Percentiles rank a stretch among this genome's conserved stretches.
These are phyloP conservation scores for Angomonas deanei DNA, from an alignment of 208 protist genomes.

Conservation along the genomic window DNA sequence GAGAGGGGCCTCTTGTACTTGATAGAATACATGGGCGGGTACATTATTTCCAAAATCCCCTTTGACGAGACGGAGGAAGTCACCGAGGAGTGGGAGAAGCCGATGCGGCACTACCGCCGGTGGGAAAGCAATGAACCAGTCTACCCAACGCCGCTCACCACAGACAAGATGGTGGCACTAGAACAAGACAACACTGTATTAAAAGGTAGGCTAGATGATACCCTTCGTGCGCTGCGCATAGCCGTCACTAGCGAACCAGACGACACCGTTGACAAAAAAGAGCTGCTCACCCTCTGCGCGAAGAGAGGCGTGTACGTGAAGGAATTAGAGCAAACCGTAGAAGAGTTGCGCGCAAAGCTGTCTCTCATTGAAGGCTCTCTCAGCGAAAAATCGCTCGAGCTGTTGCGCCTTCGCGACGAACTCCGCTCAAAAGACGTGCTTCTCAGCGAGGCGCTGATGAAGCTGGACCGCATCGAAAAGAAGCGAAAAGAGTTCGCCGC, in stretches of 20 bases:
- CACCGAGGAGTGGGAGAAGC: constrained; percentile 9
- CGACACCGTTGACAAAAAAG: neutral
- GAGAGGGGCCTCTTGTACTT: constrained; percentile 36
- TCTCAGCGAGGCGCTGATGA: neutral
- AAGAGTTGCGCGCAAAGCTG: constrained; percentile 8
- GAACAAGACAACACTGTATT: constrained; percentile 22
- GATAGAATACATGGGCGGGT: constrained; percentile 52
- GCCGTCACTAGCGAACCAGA: neutral
- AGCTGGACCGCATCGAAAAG: constrained; percentile 2
- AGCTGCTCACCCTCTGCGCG: neutral
- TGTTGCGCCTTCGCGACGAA: constrained; percentile 2
- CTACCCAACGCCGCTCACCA: neutral
- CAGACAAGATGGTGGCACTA: constrained; percentile 9
- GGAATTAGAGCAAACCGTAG: constrained; percentile 12
- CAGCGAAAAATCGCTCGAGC: constrained; percentile 9
- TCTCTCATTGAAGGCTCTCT: constrained; percentile 20
- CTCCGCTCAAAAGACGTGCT: neutral
- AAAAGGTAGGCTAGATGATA: constrained; percentile 21
- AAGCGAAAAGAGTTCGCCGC: neutral
- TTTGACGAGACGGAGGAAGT: constrained; percentile 7
- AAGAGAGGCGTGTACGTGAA: neutral
- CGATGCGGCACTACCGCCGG: constrained; percentile 13
- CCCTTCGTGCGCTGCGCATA: constrained; percentile 7
- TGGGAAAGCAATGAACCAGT: constrained; percentile 7
- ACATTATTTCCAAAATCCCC: constrained; percentile 38